phyloP scores from a whole-genome alignment of 2,329 filamentous ascomycete species.

The Microcyclospora tardicrescens region DNA sequence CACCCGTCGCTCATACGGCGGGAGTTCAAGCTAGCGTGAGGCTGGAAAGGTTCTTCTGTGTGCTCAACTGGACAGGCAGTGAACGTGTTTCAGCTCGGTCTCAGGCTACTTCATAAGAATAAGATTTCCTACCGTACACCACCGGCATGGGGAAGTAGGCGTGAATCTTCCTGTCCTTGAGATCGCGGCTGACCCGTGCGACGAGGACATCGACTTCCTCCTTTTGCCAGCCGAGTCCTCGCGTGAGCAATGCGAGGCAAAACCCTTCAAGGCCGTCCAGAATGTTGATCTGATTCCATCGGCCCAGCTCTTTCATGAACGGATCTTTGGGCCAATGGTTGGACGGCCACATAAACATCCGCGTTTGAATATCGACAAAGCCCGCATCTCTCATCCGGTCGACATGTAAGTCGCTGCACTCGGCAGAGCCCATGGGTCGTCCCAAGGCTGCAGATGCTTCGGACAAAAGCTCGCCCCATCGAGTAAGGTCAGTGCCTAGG shows the following conservation, averaged over 20 bases:
- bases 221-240: conserved; percentile 29
- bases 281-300: conserved; percentile 31
- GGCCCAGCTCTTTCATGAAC: conserved; percentile 38
- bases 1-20: too few species aligned
- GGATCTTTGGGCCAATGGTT: conserved; percentile 36
- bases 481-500: conserved; percentile 18
- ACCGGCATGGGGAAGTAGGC: conserved; percentile 28
- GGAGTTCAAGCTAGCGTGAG: too few species aligned
- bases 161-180: conserved; percentile 24
- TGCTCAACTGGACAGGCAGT: too few species aligned
- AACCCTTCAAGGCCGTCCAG: conserved; percentile 31
- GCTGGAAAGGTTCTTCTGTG: too few species aligned
- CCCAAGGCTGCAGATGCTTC: conserved; percentile 29
- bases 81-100: neutral
- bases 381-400: conserved; percentile 28
- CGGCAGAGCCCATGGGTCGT: conserved; percentile 25
- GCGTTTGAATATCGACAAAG: conserved; percentile 31
- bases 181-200: conserved; percentile 21
- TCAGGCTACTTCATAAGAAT: conserved; percentile 7
- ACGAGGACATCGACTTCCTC: conserved; percentile 33
- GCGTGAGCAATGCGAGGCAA: conserved; percentile 29
- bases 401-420: conserved; percentile 26
- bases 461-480: conserved; percentile 25
- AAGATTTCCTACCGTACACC: conserved; percentile 21
- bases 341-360: conserved; percentile 29